Percentiles rank a stretch among this genome's conserved stretches.
Evolutionary conservation across 345 rosid species (phyloP).

Genomic region (Stellera chamaejasme): DNA sequence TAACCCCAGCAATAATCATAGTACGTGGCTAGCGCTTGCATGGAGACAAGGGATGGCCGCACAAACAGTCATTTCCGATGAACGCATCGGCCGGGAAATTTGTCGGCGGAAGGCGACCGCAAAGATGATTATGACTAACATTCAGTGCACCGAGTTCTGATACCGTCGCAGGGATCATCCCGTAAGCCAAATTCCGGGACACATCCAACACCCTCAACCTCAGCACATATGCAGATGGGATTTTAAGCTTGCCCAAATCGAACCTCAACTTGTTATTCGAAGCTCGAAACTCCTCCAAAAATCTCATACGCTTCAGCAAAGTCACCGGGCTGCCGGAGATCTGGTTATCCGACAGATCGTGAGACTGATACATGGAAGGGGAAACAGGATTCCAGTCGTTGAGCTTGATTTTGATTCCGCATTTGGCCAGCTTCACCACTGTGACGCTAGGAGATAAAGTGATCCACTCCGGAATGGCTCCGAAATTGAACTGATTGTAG

Average conservation of each 20-base stretch:
- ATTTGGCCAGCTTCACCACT: constrained; percentile 51
- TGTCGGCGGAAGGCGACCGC: constrained; percentile 46
- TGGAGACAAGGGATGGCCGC: constrained; percentile 40
- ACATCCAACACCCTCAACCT: constrained; percentile 37
- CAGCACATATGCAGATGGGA: constrained; percentile 21
- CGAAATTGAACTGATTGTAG: not conserved
- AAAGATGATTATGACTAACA: constrained; percentile 47
- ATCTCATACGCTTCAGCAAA: constrained; percentile 42
- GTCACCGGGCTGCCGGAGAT: constrained; percentile 40
- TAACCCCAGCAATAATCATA: too few species aligned
- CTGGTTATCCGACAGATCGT: constrained; percentile 50
- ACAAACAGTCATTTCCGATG: constrained; percentile 34
- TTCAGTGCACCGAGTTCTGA: constrained; percentile 32
- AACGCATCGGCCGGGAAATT: constrained; percentile 43
- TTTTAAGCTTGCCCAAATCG: constrained; percentile 29
- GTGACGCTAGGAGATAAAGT: constrained; percentile 47
- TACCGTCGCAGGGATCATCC: constrained; percentile 38
- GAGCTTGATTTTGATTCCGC: constrained; percentile 49
- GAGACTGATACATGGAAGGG: constrained; percentile 51
- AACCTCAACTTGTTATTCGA: constrained; percentile 41
- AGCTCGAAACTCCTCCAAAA: constrained; percentile 37
- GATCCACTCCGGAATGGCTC: constrained; percentile 57
- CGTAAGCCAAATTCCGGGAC: constrained; percentile 41
- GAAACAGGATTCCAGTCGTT: constrained; percentile 43
- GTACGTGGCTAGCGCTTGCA: constrained; percentile 18